Conservation (phyloP, 257 asterid genomes). For the Rauvolfia tetraphylla region DNA sequence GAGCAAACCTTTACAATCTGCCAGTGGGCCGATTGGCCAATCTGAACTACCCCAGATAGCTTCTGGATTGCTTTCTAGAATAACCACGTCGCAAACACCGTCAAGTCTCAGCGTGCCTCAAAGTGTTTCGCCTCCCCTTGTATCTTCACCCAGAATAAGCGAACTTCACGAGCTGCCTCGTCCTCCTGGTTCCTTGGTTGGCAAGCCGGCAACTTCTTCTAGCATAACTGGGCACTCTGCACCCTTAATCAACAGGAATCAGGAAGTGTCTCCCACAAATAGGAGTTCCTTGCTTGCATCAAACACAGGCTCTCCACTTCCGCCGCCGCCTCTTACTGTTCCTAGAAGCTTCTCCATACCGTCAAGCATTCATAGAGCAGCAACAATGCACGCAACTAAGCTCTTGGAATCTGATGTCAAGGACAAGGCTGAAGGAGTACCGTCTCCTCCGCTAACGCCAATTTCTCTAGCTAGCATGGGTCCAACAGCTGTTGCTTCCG, state of each 20-base stretch:
- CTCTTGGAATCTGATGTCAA: slow-evolving; percentile 48
- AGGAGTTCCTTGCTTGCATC: slow-evolving; percentile 40
- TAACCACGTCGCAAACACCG: slow-evolving; percentile 43
- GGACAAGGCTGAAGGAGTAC: slow-evolving; percentile 41
- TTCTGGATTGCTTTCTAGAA: slow-evolving; percentile 45
- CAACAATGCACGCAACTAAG: slow-evolving; percentile 47
- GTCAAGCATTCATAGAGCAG: slow-evolving; percentile 51
- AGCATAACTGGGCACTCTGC: slow-evolving; percentile 74
- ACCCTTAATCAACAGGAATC: slow-evolving; percentile 54
- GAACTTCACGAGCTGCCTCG: slow-evolving; percentile 99
- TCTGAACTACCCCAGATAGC: slow-evolving; percentile 45
- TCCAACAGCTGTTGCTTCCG: slow-evolving; percentile 31
- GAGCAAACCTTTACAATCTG: slow-evolving; percentile 42
- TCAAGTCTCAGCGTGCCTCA: slow-evolving; percentile 40
- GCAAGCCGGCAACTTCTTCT: slow-evolving; percentile 50
- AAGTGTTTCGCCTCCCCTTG: slow-evolving; percentile 60
- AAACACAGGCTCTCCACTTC: slow-evolving; percentile 65
- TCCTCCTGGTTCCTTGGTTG: slow-evolving; percentile 69
- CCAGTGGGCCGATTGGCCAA: slow-evolving; percentile 56
- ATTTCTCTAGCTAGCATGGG: slow-evolving; percentile 56
- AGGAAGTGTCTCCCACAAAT: slow-evolving; percentile 62
- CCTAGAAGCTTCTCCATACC: slow-evolving; percentile 84
- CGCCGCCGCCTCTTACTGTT: slow-evolving; percentile 63
- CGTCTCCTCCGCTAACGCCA: slow-evolving; percentile 86
- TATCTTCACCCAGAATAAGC: slow-evolving; percentile 71